A percentile compares a stretch with the other conserved stretches of the same genome.
Conservation (phyloP, 768 basidiomycete species). For the Pulveroboletus sp. region DNA sequence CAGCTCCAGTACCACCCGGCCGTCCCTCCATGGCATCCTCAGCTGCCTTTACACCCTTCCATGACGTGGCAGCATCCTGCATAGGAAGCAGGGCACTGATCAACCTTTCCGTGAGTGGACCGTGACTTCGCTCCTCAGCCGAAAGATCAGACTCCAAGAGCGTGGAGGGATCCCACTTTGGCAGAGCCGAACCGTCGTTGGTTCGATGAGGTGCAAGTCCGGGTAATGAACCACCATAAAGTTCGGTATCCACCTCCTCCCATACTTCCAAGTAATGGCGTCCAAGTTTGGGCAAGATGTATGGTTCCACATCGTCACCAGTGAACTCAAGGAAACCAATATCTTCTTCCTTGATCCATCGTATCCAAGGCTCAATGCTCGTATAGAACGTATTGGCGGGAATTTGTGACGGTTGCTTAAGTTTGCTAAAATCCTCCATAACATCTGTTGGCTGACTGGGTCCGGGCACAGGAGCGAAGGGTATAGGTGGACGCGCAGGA, state of each 20-base stretch:
- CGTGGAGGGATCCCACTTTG: conserved; percentile 82
- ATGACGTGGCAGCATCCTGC: conserved; percentile 51
- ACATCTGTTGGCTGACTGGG: conserved; percentile 83
- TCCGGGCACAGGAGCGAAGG: conserved; percentile 63
- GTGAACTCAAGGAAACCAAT: conserved; percentile 88
- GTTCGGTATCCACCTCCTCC: conserved; percentile 82
- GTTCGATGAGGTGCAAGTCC: conserved; percentile 38
- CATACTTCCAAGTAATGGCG: conserved; percentile 85
- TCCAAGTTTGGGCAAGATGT: conserved; percentile 79
- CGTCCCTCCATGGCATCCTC: conserved; percentile 83
- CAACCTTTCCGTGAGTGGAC: conserved; percentile 81
- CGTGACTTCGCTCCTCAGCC: conserved; percentile 77
- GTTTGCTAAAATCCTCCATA: conserved; percentile 82
- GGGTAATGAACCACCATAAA: conserved; percentile 41
- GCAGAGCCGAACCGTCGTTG: conserved; percentile 36
- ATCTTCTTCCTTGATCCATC: conserved; percentile 91
- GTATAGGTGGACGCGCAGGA: conserved; percentile 57
- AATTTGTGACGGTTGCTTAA: conserved; percentile 69
- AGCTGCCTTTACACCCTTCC: conserved; percentile 78
- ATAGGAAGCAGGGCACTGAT: conserved; percentile 70
- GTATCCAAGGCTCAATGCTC: conserved; percentile 85
- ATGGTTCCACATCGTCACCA: conserved; percentile 88
- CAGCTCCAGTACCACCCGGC: conserved; percentile 74
- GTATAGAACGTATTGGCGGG: conserved; percentile 77
- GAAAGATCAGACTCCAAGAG: conserved; percentile 65